Base-by-base conservation (phyloP, 179 eudicot species). In the Beta corolliflora region DNA sequence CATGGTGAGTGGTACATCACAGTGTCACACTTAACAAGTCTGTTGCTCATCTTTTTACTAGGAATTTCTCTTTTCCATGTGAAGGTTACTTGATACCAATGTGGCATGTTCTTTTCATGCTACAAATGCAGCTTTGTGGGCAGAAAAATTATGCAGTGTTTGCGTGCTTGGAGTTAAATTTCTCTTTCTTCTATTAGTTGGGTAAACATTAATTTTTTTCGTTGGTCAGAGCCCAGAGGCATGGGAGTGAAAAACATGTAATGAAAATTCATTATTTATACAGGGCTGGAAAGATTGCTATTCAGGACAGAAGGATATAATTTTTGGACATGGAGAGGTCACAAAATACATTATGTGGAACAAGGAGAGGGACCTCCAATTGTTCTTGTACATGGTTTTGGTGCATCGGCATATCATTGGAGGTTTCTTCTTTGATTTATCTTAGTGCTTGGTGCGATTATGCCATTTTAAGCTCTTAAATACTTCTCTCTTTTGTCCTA, bases 321-420 rank as follows among this genome's bases (percentile, higher is more conserved):
- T 77, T 94, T 84, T 75, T 96, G 98, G 98, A 91, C 86, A n/a
- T 96, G 98, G 99, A 85, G 87, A 85, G 98, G 90, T 81, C 92
- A 87, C 65, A 94, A 75, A 84, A 94, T 96, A 86, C 99, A 96
- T 88, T 92, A 96, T 84, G 97, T 96, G 19, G 93, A 84, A 80
- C 88, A 95, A 90, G 98, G 97, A 84, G 92, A 94, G 83, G 98
- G 97, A n/a, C 69, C 87, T 64, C 94, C 98, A 1, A 87, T 96
- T 60, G 91, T 96, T 84, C 93, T 95, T 72, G 87, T 96, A 76
- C 99, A 96, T 81, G 99, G 99, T 29, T 96, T 96, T 89, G 98
- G 98, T 83, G 97, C 99, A 89, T 95, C 98, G 78, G 97, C 97
- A 52, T 96, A 87, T 77, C 99, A 95, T 81, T 95, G 99, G 99